A percentile compares a stretch with the other conserved stretches of the same genome.
phyloP scores from a whole-genome alignment of 768 basidiomycete genomes.

The Phallus indusiatus region DNA sequence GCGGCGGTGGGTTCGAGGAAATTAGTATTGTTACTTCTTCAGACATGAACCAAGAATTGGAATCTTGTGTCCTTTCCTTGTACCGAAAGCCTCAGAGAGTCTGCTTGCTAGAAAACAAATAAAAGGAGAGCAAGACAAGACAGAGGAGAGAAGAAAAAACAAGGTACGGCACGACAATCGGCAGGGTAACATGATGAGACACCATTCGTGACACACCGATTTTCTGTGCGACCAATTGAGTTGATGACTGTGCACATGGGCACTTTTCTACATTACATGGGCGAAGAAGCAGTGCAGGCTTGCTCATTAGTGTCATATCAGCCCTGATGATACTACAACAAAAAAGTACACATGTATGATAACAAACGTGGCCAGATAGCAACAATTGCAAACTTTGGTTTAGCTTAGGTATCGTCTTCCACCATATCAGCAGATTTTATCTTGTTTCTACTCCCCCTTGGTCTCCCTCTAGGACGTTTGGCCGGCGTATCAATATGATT shows the following conservation, averaged over 20 bases:
- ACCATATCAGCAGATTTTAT: neutral
- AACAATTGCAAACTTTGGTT: neutral
- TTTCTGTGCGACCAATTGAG: too few species aligned
- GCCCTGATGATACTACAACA: too few species aligned
- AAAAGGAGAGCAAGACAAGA: neutral
- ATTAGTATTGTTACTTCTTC: neutral
- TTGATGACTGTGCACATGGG: too few species aligned
- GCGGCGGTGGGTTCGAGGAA: neutral
- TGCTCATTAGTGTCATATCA: too few species aligned
- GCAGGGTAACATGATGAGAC: too few species aligned
- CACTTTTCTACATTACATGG: too few species aligned
- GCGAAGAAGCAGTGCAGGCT: too few species aligned
- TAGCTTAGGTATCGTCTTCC: neutral
- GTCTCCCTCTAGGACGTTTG: conserved; percentile 56
- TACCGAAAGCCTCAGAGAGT: neutral
- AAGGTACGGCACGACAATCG: neutral
- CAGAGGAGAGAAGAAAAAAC: neutral
- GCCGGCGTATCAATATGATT: conserved; percentile 14
- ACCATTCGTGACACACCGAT: too few species aligned
- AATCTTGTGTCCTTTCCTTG: too few species aligned
- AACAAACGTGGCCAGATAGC: neutral
- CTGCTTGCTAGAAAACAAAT: neutral
- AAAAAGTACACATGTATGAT: neutral
- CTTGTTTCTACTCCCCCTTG: conserved; percentile 61
- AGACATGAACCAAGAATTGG: neutral